Evolutionary conservation across 129 eudicot genomes (phyloP).

Genomic region (Erigeron canadensis): DNA sequence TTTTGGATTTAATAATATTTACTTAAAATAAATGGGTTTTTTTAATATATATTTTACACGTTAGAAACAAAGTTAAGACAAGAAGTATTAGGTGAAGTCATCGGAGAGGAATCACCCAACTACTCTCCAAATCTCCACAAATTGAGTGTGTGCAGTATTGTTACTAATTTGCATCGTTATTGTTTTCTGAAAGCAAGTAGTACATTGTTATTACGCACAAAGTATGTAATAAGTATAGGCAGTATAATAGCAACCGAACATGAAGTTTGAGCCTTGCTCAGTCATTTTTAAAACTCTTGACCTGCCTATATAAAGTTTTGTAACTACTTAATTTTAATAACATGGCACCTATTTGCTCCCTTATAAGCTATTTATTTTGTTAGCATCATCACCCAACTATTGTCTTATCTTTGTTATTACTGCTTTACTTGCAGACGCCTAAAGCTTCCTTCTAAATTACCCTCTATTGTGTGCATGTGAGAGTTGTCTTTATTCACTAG

Average conservation of each 20-base stretch:
- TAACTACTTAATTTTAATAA: no score
- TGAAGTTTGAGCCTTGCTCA: not conserved
- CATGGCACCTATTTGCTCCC: no score
- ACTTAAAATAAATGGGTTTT: no score
- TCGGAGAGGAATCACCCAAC: constrained; percentile 93
- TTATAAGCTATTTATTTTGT: constrained; percentile 1
- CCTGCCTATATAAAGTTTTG: not conserved
- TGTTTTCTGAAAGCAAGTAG: not conserved
- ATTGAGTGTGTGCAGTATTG: not conserved
- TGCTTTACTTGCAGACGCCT: constrained; percentile 56
- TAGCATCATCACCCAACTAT: not conserved
- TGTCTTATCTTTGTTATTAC: constrained; percentile 7
- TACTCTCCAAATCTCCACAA: constrained; percentile 27
- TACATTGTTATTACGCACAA: not conserved
- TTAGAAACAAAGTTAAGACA: constrained; percentile 81
- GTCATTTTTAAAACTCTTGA: no score
- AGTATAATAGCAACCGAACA: constrained; percentile 2
- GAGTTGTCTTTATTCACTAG: constrained; percentile 77
- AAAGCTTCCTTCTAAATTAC: constrained; percentile 88
- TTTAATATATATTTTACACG: no score
- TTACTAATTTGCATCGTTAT: not conserved
- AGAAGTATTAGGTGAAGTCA: constrained; percentile 96
- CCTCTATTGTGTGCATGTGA: constrained; percentile 91
- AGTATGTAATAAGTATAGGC: not conserved
- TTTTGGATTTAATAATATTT: no score